phyloP scores from a whole-genome alignment of 495 filamentous ascomycete species.

The Barbatosphaeria neglecta region DNA sequence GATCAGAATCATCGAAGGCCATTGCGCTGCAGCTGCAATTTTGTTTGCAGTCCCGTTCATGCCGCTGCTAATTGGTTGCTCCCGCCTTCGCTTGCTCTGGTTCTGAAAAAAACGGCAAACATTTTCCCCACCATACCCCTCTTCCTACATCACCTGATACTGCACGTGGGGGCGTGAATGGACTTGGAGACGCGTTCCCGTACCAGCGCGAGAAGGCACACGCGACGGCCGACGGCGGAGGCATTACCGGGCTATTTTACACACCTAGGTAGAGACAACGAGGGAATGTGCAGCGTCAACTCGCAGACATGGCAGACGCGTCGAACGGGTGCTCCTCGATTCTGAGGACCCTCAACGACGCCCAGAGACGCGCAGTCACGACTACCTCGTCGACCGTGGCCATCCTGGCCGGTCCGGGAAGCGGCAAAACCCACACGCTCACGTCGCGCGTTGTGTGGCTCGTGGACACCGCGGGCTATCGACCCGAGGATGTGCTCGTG shows the following conservation, averaged over 20 bases:
- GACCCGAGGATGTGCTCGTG: conserved; percentile 87
- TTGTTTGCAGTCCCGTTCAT: too few species aligned
- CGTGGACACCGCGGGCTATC: conserved; percentile 63
- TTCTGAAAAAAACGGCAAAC: too few species aligned
- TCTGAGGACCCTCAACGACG: conserved; percentile 66
- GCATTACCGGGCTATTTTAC: background rate
- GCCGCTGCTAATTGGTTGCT: too few species aligned
- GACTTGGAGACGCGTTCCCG: too few species aligned
- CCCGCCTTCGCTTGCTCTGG: too few species aligned
- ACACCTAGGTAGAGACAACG: background rate
- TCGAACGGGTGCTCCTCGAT: conserved; percentile 8
- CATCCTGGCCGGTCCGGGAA: conserved; percentile 74
- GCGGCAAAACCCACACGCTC: conserved; percentile 92
- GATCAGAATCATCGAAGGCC: too few species aligned
- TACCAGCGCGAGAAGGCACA: too few species aligned
- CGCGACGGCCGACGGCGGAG: too few species aligned
- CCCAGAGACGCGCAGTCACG: conserved; percentile 76
- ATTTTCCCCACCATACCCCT: too few species aligned
- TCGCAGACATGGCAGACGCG: background rate
- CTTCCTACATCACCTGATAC: too few species aligned
- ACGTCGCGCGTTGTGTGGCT: conserved; percentile 91
- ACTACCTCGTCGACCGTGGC: conserved; percentile 70
- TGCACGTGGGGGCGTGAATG: too few species aligned
- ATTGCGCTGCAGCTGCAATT: too few species aligned
- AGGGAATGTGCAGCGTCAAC: background rate